Conservation (phyloP, 2,329 filamentous ascomycete genomes). For the Akanthomyces dipterigenus region DNA sequence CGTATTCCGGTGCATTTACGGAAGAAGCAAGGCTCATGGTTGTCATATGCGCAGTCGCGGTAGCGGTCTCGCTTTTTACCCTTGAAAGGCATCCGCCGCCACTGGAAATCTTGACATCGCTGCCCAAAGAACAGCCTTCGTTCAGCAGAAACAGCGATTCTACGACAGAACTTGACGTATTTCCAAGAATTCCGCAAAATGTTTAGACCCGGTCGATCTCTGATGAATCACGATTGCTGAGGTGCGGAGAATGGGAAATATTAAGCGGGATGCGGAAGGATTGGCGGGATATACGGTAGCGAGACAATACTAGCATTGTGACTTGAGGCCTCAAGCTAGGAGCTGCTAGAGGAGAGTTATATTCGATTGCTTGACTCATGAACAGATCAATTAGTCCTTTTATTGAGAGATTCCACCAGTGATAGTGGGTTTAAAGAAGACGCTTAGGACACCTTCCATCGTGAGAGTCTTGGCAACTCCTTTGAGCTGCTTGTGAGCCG, state of each 20-base stretch:
- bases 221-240: background rate
- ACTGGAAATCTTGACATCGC: constrained; percentile 25
- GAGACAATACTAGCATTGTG: background rate
- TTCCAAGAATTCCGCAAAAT: constrained; percentile 16
- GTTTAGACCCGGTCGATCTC: background rate
- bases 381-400: background rate
- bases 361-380: background rate
- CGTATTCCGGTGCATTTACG: constrained; percentile 40
- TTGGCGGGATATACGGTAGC: background rate
- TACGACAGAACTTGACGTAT: constrained; percentile 29
- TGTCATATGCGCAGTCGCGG: constrained; percentile 35
- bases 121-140: constrained; percentile 21
- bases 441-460: constrained; percentile 32
- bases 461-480: constrained; percentile 25
- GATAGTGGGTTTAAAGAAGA: constrained; percentile 33
- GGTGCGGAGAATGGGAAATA: background rate
- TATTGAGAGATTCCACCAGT: constrained; percentile 16
- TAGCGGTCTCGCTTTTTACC: constrained; percentile 37
- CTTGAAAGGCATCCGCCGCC: constrained; percentile 36
- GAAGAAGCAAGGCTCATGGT: constrained; percentile 41
- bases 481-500: constrained; percentile 38
- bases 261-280: background rate
- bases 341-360: background rate
- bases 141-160: constrained; percentile 31
- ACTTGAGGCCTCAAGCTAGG: background rate